phyloP scores from a whole-genome alignment of 371 early-diverging fungal genomes.

The Conidiobolus coronatus region DNA sequence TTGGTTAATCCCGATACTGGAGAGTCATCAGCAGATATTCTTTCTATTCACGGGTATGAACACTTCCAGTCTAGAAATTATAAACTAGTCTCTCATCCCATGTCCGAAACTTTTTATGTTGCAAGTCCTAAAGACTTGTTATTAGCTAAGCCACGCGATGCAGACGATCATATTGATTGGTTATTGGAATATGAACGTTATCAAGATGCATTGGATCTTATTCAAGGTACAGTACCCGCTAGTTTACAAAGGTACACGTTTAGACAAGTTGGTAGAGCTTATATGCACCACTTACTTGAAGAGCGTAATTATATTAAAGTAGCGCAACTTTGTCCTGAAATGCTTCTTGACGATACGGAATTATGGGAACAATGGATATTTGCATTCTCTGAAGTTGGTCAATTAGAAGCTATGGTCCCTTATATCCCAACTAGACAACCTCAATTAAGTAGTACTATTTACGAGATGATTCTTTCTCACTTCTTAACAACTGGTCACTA shows the following conservation, averaged over 20 bases:
- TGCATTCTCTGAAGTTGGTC: slow-evolving; percentile 45
- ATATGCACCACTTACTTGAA: slow-evolving; percentile 44
- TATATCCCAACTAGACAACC: slow-evolving; percentile 57
- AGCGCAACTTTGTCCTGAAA: slow-evolving; percentile 36
- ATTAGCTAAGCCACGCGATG: slow-evolving; percentile 60
- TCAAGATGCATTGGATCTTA: slow-evolving; percentile 48
- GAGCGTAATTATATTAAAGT: slow-evolving; percentile 42
- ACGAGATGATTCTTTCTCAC: slow-evolving; percentile 65
- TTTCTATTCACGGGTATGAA: slow-evolving; percentile 58
- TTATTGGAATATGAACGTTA: slow-evolving; percentile 48
- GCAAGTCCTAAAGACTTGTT: slow-evolving; percentile 82
- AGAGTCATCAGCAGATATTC: slow-evolving; percentile 62
- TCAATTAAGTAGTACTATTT: slow-evolving; percentile 50
- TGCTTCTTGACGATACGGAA: slow-evolving; percentile 36
- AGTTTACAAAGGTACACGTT: slow-evolving; percentile 23
- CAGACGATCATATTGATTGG: slow-evolving; percentile 86
- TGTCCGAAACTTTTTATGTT: slow-evolving; percentile 53
- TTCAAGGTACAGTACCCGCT: slow-evolving; percentile 17
- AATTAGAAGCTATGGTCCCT: slow-evolving; percentile 43
- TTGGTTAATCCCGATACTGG: slow-evolving; percentile 57
- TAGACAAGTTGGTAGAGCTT: slow-evolving; percentile 58
- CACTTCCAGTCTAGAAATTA: slow-evolving; percentile 83
- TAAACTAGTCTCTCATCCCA: slow-evolving; percentile 29
- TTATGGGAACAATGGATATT: slow-evolving; percentile 85
- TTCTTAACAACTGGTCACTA: slow-evolving; percentile 27